Evolutionary conservation across 441 rosid species (phyloP).

Genomic region (Lepidium campestre): DNA sequence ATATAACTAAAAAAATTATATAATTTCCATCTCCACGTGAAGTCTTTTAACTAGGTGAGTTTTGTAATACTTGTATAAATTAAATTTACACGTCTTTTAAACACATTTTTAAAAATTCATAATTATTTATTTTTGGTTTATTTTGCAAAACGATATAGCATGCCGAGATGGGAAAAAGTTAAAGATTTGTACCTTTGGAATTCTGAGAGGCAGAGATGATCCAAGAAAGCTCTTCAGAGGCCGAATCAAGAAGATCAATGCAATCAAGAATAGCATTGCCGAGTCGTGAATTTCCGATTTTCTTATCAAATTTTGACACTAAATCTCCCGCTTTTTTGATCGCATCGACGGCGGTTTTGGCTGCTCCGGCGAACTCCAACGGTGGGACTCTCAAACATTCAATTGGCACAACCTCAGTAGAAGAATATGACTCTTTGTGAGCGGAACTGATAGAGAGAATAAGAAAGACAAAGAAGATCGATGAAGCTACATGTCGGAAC

Average conservation of each 20-base stretch:
- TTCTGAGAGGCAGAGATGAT: constrained; percentile 55
- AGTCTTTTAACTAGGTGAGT: background rate
- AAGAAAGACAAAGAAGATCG: background rate
- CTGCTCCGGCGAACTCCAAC: constrained; percentile 40
- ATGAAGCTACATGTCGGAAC: background rate
- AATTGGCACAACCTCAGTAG: background rate
- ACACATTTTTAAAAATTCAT: no score
- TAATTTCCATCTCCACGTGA: background rate
- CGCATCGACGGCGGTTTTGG: constrained; percentile 34
- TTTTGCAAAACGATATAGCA: no score
- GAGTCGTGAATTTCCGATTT: constrained; percentile 47
- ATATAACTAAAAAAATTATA: background rate
- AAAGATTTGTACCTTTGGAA: constrained; percentile 40
- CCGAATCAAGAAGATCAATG: constrained; percentile 74
- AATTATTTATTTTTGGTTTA: no score
- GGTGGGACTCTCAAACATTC: constrained; percentile 48
- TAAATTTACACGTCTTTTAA: no score
- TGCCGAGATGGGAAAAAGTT: no score
- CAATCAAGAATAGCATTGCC: constrained; percentile 63
- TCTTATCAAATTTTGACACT: constrained; percentile 39
- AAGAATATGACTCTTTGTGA: constrained; percentile 1
- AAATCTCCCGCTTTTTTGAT: constrained; percentile 36
- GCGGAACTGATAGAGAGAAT: constrained; percentile 5
- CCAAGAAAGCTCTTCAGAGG: constrained; percentile 65
- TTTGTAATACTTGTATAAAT: background rate